These are phyloP conservation scores for Thyridium curvatum DNA, from an alignment of 2,329 filamentous ascomycete genomes.

Conservation along the genomic window DNA sequence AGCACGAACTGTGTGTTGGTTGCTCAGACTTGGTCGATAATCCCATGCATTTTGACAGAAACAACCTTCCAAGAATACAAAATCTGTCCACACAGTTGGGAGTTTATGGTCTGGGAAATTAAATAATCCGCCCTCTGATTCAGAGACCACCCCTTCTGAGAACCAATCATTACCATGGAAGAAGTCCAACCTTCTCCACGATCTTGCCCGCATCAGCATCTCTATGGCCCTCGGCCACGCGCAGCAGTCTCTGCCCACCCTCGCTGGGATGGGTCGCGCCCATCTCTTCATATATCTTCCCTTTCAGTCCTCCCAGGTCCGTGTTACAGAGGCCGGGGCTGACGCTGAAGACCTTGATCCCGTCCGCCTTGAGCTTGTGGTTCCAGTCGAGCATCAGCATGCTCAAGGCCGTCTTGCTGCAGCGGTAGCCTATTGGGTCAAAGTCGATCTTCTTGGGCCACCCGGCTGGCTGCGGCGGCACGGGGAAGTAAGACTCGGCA, in stretches of 20 bases:
- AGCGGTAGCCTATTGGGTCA: conserved; percentile 24
- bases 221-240: conserved; percentile 30
- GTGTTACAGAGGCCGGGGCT: no score
- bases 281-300: background rate
- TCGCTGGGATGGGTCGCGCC: conserved; percentile 11
- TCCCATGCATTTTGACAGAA: no score
- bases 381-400: conserved; percentile 44
- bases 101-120: no score
- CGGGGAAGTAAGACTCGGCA: conserved; percentile 15
- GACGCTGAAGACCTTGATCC: conserved; percentile 32
- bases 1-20: no score
- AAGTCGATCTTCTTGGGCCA: conserved; percentile 36
- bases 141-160: no score
- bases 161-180: no score
- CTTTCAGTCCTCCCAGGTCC: conserved; percentile 4
- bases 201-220: conserved; percentile 31
- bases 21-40: no score
- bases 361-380: conserved; percentile 26
- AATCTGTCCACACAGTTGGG: no score
- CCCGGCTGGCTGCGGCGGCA: conserved; percentile 23
- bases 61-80: no score
- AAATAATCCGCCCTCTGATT: no score
- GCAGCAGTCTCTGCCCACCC: conserved; percentile 25
- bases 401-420: conserved; percentile 37
- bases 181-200: background rate